Evolutionary conservation across 2,329 filamentous ascomycete species (phyloP).

Genomic region (Chaetomiaceae sp.): DNA sequence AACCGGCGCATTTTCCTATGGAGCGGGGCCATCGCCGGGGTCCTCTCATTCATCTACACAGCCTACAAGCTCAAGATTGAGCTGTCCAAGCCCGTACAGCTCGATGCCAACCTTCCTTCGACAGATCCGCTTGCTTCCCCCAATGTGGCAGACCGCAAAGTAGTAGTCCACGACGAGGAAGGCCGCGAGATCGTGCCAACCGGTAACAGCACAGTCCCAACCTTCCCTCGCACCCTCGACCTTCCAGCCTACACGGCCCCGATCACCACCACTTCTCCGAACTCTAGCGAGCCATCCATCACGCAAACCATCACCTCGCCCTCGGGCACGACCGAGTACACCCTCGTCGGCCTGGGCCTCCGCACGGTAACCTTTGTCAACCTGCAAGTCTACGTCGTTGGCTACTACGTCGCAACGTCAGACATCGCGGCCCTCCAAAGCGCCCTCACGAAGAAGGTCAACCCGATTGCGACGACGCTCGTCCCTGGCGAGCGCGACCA

Average conservation of each 20-base stretch:
- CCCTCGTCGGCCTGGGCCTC: conserved; percentile 80
- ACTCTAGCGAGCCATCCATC: conserved; percentile 33
- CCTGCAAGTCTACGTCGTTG: conserved; percentile 92
- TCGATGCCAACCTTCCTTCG: conserved; percentile 41
- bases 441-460: conserved; percentile 70
- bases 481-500: conserved; percentile 76
- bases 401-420: conserved; percentile 80
- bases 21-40: conserved; percentile 46
- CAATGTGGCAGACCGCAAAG: conserved; percentile 49
- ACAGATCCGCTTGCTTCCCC: conserved; percentile 46
- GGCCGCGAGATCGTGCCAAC: conserved; percentile 74
- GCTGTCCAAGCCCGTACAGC: conserved; percentile 31
- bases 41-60: conserved; percentile 49
- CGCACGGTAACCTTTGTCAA: conserved; percentile 84
- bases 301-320: conserved; percentile 32
- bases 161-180: conserved; percentile 62
- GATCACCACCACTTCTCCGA: conserved; percentile 25
- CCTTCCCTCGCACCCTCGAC: conserved; percentile 69
- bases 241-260: conserved; percentile 45
- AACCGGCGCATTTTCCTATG: conserved; percentile 50
- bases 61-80: conserved; percentile 48
- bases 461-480: conserved; percentile 73
- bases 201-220: conserved; percentile 72
- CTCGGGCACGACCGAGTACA: conserved; percentile 61
- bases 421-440: conserved; percentile 79